Evolutionary conservation across 1,284 basidiomycete species (phyloP).

Genomic region (Ustilago trichophora): DNA sequence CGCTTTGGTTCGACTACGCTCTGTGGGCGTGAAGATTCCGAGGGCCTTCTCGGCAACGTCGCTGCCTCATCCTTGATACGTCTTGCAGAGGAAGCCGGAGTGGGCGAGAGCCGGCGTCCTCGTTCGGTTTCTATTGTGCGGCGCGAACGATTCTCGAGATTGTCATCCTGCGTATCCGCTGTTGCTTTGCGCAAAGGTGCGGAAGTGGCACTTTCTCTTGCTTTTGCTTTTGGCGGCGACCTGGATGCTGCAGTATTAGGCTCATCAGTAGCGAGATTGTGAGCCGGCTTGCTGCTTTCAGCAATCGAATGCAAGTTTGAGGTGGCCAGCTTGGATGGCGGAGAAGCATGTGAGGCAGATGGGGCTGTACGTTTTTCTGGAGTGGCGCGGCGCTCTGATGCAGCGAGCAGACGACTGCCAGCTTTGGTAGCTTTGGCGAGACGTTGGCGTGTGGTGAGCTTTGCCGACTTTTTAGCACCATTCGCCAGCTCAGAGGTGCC

Average conservation of each 20-base stretch:
- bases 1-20: background rate
- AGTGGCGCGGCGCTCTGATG: conserved; percentile 19
- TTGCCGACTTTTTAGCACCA: conserved; percentile 22
- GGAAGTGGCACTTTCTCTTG: background rate
- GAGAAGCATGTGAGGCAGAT: background rate
- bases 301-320: background rate
- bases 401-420: conserved; percentile 27
- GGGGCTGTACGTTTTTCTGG: conserved; percentile 13
- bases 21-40: background rate
- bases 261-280: no score
- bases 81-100: background rate
- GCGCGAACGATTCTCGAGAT: background rate
- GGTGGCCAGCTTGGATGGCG: conserved; percentile 4
- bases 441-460: conserved; percentile 44
- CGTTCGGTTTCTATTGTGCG: background rate
- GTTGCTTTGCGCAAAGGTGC: background rate
- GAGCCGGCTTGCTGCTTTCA: background rate
- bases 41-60: background rate
- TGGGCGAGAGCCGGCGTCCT: background rate
- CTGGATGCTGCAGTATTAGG: background rate
- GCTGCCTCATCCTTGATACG: background rate
- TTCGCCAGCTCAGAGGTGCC: conserved; percentile 7
- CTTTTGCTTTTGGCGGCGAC: conserved; percentile 3
- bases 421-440: conserved; percentile 49
- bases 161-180: background rate